Base-by-base conservation (phyloP, 2,329 filamentous ascomycete genomes). In the Gremmenia infestans region DNA sequence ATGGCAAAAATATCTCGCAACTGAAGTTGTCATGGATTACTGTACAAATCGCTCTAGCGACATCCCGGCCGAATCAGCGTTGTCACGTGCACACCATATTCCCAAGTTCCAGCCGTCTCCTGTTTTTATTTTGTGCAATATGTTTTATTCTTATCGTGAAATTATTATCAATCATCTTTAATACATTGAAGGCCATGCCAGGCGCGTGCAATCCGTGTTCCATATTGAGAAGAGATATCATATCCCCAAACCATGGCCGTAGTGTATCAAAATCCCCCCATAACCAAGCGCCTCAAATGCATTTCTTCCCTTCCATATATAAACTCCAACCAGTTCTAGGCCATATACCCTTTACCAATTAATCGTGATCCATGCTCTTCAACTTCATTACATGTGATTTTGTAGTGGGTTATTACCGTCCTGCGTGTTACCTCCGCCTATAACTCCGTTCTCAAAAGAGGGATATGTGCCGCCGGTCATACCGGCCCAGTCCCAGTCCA, bases 401-500 rank as follows among this genome's bases (percentile, higher is more conserved):
- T 67, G 64, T 50, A 68, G 35, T 28, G 62, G 56, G 51, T 63
- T 62, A 48, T 66, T 62, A 12, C 36, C 59, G 32, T 62, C 60
- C 14, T 65, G 55, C 47, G 67, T 36, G 9, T 42, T 55, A 12
- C 62, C 55, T 55, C 68, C 66, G 1, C 64, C 67, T 50, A 69
- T 51, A 40, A 67, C 55, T 5, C 82, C 82, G 60, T 86, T 86
- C 66, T 86, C 83, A 42, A 86, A 83, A 25, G 79, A 79, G 11
- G 83, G 82, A 63, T 86, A 86, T 2, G 78, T 76, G 9, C 82
- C 83, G n/a, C 82, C 82, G 35, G 81, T 85, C 77, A 86, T 84
- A 70, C 86, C 83, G 1, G 82, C 82, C 81, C 82, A 86, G 67
- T 82, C 67, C 86, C 85, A 89, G 69, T 97, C 93, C 22, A 97